Evolutionary conservation across 345 rosid genomes (phyloP).

Genomic region (Hypericum perforatum): DNA sequence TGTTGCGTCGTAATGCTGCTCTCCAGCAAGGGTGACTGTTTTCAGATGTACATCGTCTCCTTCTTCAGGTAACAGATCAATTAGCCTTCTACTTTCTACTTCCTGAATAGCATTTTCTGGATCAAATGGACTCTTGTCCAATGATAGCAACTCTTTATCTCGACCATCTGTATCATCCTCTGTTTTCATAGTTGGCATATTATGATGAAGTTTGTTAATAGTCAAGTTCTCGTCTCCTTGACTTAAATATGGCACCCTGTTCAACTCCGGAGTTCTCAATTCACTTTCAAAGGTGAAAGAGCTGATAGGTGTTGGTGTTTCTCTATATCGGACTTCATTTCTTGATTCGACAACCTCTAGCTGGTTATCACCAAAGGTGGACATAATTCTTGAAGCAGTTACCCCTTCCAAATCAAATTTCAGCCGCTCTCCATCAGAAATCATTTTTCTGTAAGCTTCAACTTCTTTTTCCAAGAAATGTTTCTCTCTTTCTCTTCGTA

Average conservation of each 20-base stretch:
- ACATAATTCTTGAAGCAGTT: neutral
- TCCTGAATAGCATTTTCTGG: conserved; percentile 12
- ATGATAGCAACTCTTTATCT: conserved; percentile 15
- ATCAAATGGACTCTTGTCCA: conserved; percentile 11
- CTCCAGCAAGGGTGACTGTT: conserved; percentile 15
- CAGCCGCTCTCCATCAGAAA: conserved; percentile 31
- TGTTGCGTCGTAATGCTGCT: conserved; percentile 16
- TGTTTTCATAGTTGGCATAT: conserved; percentile 6
- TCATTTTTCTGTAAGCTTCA: conserved; percentile 46
- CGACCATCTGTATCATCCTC: conserved; percentile 13
- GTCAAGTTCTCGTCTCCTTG: conserved; percentile 8
- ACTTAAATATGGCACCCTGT: conserved; percentile 19
- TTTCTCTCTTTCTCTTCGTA: conserved; percentile 65
- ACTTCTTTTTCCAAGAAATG: conserved; percentile 73
- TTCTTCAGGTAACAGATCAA: conserved; percentile 7
- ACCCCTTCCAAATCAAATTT: conserved; percentile 16
- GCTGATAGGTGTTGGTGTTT: too few species aligned
- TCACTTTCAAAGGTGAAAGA: conserved; percentile 28
- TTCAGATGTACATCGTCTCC: conserved; percentile 16
- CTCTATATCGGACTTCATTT: too few species aligned
- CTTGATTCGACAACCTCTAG: too few species aligned
- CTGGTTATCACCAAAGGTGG: too few species aligned
- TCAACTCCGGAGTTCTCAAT: conserved; percentile 24
- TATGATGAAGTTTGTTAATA: conserved; percentile 6
- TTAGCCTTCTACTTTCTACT: conserved; percentile 9